Evolutionary conservation across 2,329 filamentous ascomycete genomes (phyloP), one percentile per base, ranked within the genome.

Genomic region (Colletotrichum camelliae): DNA sequence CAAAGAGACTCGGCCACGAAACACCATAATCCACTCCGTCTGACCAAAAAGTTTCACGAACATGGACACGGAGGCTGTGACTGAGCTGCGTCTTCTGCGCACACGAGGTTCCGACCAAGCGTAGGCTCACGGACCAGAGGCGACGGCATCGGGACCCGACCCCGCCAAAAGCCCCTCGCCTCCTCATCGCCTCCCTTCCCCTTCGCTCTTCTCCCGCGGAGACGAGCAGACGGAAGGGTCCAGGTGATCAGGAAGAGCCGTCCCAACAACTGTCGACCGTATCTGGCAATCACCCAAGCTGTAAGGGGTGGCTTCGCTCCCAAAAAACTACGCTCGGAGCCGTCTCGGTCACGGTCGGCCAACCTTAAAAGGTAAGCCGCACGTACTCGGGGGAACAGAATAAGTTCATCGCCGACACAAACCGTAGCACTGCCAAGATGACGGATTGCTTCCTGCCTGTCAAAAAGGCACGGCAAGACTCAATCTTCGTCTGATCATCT

Each of bases 81-180:
- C 16, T 15, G 10, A 55, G 31, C 52, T 55, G 35, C 31, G 35
- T 21, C 37, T 58, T 64, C 37, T 29, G 61, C 61, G 27, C 58
- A 18, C 43, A 43, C 61, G 35, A 37, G 35, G 10, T 24, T 43
- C 33, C n/a, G 16, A 64, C 69, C 27, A 62, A 75, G 70, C 74
- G 69, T 62, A 27, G 15, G 16, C 69, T n/a, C 73, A 75, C 73
- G 57, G 73, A 57, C 69, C 73, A 52, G 57, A 62, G 27, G 67
- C 57, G 18, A 43, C 12, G 21, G 21, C 61, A 35, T 16, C 65
- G 33, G 27, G n/a, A 24, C 52, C 43, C 35, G 24, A 31, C 29
- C 27, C 58, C 29, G 58, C 58, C 16, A 31, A 13, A 35, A 33
- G 21, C n/a, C 16, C 33, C 7, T 64, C 61, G 21, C 61, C 33